Base-by-base conservation (phyloP, 305 asterid species). In the Fraxinus nigra region DNA sequence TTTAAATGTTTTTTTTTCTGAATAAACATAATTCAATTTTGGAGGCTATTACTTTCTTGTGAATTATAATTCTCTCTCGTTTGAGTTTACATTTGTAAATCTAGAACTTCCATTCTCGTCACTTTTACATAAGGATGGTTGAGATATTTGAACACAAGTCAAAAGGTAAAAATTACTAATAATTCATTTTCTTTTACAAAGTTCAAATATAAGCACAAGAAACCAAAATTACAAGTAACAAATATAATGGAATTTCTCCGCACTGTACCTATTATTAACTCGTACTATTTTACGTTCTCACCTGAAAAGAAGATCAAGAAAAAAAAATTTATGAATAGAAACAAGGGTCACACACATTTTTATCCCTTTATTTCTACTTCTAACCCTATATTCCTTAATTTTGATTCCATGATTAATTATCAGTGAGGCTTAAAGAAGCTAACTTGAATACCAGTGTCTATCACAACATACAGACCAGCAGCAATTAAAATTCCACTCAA, bases 401-500 rank as follows among this genome's bases (percentile, higher is more conserved):
- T 54, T 54, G 63, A 54, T 59, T 59, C 28, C 30, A 59, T 11
- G 7, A 67, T 11, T 67, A 40, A 40, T 40, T 16, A 20, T 80
- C 81, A 90, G 5, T 74, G 33, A 40, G 98, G 97, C 74, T 90
- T 93, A 77, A 95, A 95, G 90, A 95, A 93, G 87, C 93, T 92
- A 78, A 91, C 83, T 85, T 86, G 20, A 78, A 95, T 72, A 8
- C 97, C 97, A 3, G 92, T 94, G 22, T 91, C 90, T 9, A 93
- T 87, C 0, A 94, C 85, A 7, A 90, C 92, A 79, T 93, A 94
- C 0, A 92, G 1, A 1, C 96, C 94, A 1, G 95, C 98, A 1
- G 95, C 96, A 13, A 78, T 73, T 24, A 93, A 77, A 35, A 91
- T 1, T 0, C 43, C 88, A 61, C 97, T 93, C 24, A 95, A 82